Conservation (phyloP, 148 eudicot species). For the Silene uniflora region DNA sequence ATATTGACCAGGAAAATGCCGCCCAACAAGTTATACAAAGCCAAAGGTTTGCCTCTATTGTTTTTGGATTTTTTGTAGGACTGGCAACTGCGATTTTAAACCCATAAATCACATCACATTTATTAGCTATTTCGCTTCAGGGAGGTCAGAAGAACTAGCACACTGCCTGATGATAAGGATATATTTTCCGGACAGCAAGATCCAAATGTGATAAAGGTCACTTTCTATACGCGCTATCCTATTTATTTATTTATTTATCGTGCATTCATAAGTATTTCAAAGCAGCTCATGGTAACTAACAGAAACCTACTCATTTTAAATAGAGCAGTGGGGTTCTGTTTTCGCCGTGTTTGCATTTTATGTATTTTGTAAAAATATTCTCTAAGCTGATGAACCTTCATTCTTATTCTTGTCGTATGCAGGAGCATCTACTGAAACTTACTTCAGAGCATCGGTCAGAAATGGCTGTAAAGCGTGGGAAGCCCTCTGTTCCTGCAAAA, state of each 20-base stretch:
- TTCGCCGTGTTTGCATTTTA: background rate
- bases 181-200: constrained; percentile 71
- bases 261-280: background rate
- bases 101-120: constrained; percentile 17
- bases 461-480: constrained; percentile 77
- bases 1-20: constrained; percentile 58
- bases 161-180: constrained; percentile 58
- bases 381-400: background rate
- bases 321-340: background rate
- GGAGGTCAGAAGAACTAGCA: constrained; percentile 54
- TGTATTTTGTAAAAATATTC: background rate
- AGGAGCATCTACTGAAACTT: constrained; percentile 88
- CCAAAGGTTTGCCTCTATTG: constrained; percentile 55
- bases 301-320: background rate
- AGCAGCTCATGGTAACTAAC: background rate
- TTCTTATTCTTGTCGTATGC: constrained; percentile 6
- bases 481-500: constrained; percentile 49
- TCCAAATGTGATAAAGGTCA: constrained; percentile 75
- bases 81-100: constrained; percentile 1
- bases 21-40: constrained; percentile 63
- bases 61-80: constrained; percentile 2
- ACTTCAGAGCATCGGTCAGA: constrained; percentile 76
- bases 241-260: background rate
- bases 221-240: background rate
- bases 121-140: constrained; percentile 37